Evolutionary conservation across 2,329 filamentous ascomycete genomes (phyloP).

Genomic region (Trichophyton mentagrophytes): DNA sequence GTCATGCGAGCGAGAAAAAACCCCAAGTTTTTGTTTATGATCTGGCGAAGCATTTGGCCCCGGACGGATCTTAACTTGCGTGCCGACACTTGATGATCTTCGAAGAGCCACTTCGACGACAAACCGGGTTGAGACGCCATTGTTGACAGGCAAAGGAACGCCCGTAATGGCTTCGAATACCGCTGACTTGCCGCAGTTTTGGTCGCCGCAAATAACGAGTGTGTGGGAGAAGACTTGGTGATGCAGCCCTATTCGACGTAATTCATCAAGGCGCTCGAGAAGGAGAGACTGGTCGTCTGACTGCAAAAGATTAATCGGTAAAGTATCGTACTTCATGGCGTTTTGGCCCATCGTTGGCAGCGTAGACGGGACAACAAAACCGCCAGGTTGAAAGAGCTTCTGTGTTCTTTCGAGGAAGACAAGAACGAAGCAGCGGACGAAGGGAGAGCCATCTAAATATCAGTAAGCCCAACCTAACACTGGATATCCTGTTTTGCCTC

Average conservation of each 20-base stretch:
- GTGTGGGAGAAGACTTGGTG: constrained; percentile 12
- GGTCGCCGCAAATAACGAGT: constrained; percentile 13
- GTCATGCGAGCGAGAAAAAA: constrained; percentile 14
- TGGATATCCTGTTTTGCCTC: not conserved
- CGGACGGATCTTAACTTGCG: constrained; percentile 18
- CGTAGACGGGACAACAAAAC: not conserved
- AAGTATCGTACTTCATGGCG: constrained; percentile 4
- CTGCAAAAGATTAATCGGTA: constrained; percentile 10
- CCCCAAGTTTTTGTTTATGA: constrained; percentile 14
- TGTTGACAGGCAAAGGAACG: constrained; percentile 24
- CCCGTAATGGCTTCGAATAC: constrained; percentile 15
- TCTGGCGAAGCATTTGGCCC: constrained; percentile 13
- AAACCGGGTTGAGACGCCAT: constrained; percentile 45
- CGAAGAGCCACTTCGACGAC: constrained; percentile 47
- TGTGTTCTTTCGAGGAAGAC: no score
- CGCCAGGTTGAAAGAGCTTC: not conserved
- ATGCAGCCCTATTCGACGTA: constrained; percentile 12
- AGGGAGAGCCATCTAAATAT: constrained; percentile 3
- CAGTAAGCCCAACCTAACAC: not conserved
- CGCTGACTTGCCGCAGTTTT: constrained; percentile 13
- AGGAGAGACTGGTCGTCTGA: constrained; percentile 12
- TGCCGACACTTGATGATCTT: constrained; percentile 13
- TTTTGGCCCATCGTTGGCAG: not conserved
- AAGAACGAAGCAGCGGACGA: not conserved
- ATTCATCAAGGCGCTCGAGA: constrained; percentile 14